Conservation (phyloP, 1,139 yeast genomes). For the Arxiozyma bovina region DNA sequence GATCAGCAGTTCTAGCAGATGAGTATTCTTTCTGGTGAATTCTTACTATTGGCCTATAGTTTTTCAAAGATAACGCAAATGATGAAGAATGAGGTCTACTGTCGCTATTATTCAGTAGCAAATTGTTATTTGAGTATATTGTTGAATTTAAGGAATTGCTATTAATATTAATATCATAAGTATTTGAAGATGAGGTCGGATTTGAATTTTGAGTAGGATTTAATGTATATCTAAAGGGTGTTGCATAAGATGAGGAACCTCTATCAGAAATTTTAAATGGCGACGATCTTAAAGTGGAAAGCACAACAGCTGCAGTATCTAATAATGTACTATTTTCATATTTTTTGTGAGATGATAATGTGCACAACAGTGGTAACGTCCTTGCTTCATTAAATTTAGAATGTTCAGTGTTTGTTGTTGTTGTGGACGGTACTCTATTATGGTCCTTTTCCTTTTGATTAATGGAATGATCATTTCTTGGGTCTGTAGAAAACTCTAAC, state of each 20-base stretch:
- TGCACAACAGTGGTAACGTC: background rate
- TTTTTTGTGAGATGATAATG: background rate
- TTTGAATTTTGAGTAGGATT: background rate
- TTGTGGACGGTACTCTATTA: constrained; percentile 11
- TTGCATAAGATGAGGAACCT: constrained; percentile 2
- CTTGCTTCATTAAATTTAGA: constrained; percentile 28
- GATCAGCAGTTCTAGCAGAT: background rate
- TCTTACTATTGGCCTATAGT: constrained; percentile 19
- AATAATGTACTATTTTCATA: constrained; percentile 16
- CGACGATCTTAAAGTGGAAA: constrained; percentile 30
- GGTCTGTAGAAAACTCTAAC: background rate
- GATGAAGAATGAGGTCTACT: constrained; percentile 26
- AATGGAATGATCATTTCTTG: background rate
- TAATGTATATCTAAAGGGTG: background rate
- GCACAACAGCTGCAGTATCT: constrained; percentile 28
- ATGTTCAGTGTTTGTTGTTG: constrained; percentile 22
- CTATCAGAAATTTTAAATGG: constrained; percentile 22
- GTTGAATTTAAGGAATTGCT: background rate
- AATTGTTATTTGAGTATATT: background rate
- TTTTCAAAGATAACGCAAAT: constrained; percentile 11
- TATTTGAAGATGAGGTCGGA: background rate
- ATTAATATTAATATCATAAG: background rate
- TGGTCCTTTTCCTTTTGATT: background rate
- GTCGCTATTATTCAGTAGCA: background rate
- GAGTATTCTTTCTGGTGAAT: constrained; percentile 8